These are phyloP conservation scores for Stephanodiscus minutulus DNA, from an alignment of 108 stramenopile species.

Conservation along the genomic window DNA sequence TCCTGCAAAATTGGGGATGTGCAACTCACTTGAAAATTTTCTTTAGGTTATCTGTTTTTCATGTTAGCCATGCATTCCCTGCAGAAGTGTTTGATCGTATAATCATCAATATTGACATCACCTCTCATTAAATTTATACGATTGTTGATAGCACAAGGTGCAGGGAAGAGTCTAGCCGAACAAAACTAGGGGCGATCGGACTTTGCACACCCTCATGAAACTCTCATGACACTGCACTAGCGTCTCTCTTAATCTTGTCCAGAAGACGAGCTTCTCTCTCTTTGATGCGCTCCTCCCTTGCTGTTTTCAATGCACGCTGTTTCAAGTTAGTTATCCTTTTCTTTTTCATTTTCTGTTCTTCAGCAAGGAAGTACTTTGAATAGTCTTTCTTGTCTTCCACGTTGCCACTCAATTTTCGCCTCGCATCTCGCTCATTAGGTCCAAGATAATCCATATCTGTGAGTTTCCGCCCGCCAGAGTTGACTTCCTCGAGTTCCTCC, in stretches of 20 bases:
- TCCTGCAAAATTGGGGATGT: too few relatives aligned
- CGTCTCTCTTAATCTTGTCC: neutral
- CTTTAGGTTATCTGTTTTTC: too few relatives aligned
- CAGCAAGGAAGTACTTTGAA: neutral
- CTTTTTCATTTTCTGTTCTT: slow-evolving; percentile 6
- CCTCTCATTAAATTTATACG: too few relatives aligned
- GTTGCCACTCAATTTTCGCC: neutral
- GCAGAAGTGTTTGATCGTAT: too few relatives aligned
- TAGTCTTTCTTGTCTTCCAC: neutral
- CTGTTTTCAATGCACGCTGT: neutral
- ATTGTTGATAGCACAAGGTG: too few relatives aligned
- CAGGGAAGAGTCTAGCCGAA: too few relatives aligned
- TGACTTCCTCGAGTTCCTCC: slow-evolving; percentile 32
- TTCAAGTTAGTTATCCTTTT: neutral
- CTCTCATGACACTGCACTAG: neutral
- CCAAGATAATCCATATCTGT: slow-evolving; percentile 38
- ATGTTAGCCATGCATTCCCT: too few relatives aligned
- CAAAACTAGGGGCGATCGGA: neutral
- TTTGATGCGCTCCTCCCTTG: neutral
- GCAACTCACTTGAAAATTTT: too few relatives aligned
- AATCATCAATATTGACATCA: too few relatives aligned
- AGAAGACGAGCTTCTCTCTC: neutral
- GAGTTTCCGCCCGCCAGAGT: slow-evolving; percentile 17
- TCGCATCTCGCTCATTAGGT: slow-evolving; percentile 17
- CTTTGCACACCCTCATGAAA: too few relatives aligned